These are phyloP conservation scores for Talaromyces sp. DNA, from an alignment of 2,329 filamentous ascomycete genomes.

Conservation along the genomic window DNA sequence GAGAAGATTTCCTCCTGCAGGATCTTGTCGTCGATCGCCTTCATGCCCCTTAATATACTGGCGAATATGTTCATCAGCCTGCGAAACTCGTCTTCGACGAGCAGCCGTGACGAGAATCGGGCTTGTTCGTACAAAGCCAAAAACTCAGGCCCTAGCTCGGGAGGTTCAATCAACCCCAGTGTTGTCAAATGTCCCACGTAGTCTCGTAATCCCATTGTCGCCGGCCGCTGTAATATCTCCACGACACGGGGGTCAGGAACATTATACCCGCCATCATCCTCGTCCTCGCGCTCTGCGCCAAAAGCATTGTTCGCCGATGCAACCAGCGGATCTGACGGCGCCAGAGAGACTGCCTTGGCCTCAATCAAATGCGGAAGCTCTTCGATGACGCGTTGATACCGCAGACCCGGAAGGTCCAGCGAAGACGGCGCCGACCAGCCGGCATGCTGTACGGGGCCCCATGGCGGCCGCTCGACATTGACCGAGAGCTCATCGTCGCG, in stretches of 20 bases:
- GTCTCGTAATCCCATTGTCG: slow-evolving; percentile 67
- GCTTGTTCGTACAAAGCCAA: slow-evolving; percentile 73
- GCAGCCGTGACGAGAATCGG: slow-evolving; percentile 67
- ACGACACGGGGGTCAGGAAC: slow-evolving; percentile 62
- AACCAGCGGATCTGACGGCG: slow-evolving; percentile 51
- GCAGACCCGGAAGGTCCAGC: slow-evolving; percentile 68
- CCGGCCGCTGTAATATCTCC: slow-evolving; percentile 63
- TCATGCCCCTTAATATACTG: slow-evolving; percentile 71
- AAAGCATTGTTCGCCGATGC: slow-evolving; percentile 16
- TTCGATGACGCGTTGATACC: slow-evolving; percentile 72
- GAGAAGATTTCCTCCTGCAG: slow-evolving; percentile 33
- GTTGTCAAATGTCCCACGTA: slow-evolving; percentile 68
- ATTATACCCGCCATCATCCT: slow-evolving; percentile 14
- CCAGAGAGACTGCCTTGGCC: slow-evolving; percentile 83
- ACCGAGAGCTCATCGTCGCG: slow-evolving; percentile 26
- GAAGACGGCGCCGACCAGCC: slow-evolving; percentile 83
- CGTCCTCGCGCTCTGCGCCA: not conserved
- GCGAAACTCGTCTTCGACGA: slow-evolving; percentile 67
- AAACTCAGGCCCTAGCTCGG: slow-evolving; percentile 53
- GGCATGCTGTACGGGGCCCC: slow-evolving; percentile 78
- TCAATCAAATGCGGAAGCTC: slow-evolving; percentile 89
- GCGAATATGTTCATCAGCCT: slow-evolving; percentile 80
- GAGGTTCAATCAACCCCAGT: slow-evolving; percentile 57
- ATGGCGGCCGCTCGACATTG: slow-evolving; percentile 50
- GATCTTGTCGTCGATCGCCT: slow-evolving; percentile 51